These are phyloP conservation scores for Xylariaceae sp. DNA, from an alignment of 2,329 filamentous ascomycete genomes.

Conservation along the genomic window DNA sequence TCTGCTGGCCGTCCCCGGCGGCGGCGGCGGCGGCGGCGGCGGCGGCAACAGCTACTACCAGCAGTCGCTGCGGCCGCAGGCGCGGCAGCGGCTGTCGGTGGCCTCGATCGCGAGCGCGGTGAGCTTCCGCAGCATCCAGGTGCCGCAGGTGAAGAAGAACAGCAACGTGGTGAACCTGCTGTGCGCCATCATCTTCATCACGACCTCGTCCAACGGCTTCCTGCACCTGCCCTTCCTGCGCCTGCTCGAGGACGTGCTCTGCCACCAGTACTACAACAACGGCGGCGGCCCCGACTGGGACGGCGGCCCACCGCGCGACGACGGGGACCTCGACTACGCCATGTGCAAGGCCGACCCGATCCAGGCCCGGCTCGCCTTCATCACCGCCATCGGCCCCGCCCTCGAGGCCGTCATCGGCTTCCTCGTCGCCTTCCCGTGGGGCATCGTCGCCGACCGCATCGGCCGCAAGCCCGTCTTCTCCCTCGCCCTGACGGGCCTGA, in stretches of 20 bases:
- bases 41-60: too few species aligned
- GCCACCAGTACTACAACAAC: constrained; percentile 27
- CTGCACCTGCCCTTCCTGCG: constrained; percentile 25
- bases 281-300: constrained; percentile 17
- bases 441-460: constrained; percentile 11
- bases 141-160: constrained; percentile 18
- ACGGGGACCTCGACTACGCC: constrained; percentile 5
- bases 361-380: constrained; percentile 6
- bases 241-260: constrained; percentile 32
- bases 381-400: constrained; percentile 6
- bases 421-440: constrained; percentile 10
- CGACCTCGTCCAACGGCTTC: constrained; percentile 22
- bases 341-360: constrained; percentile 9
- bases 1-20: too few species aligned
- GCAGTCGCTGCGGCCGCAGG: too few species aligned
- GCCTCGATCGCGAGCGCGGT: constrained; percentile 14
- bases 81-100: constrained; percentile 14
- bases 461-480: constrained; percentile 5
- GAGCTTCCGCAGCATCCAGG: constrained; percentile 10
- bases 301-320: constrained; percentile 8
- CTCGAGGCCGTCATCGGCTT: constrained; percentile 8
- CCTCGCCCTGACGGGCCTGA: not conserved
- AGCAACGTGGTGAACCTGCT: constrained; percentile 25
- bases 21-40: too few species aligned
- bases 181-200: constrained; percentile 24